These are phyloP conservation scores for Aureobasidium subglaciale DNA, from an alignment of 2,329 filamentous ascomycete genomes.

Conservation along the genomic window DNA sequence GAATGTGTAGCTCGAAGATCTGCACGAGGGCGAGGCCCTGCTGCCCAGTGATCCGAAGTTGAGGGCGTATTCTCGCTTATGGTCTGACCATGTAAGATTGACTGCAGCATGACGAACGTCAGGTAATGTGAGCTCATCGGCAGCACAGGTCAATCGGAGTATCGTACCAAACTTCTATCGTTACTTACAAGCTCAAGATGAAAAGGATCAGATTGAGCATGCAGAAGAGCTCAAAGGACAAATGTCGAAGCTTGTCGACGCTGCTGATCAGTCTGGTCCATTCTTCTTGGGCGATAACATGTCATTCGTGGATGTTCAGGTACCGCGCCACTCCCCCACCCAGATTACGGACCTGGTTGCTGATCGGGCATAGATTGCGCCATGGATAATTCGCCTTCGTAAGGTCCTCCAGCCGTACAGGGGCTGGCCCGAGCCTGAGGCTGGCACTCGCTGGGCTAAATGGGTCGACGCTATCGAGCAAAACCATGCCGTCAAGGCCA, in stretches of 20 bases:
- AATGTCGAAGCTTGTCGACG: conserved; percentile 55
- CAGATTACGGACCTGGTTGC: not conserved
- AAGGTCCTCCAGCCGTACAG: conserved; percentile 58
- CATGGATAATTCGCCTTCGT: conserved; percentile 64
- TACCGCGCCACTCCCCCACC: not conserved
- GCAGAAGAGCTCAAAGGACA: conserved; percentile 57
- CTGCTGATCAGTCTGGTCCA: conserved; percentile 54
- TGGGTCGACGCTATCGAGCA: conserved; percentile 66
- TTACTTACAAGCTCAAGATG: conserved; percentile 59
- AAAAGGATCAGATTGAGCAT: conserved; percentile 50
- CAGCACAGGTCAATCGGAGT: conserved; percentile 36
- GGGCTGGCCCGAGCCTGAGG: conserved; percentile 58
- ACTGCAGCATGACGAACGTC: conserved; percentile 21
- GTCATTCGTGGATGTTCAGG: conserved; percentile 58
- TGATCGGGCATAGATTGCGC: conserved; percentile 52
- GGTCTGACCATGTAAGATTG: conserved; percentile 64
- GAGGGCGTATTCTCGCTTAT: conserved; percentile 68
- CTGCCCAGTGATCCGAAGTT: conserved; percentile 60
- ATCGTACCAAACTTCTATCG: conserved; percentile 72
- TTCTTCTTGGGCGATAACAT: conserved; percentile 58
- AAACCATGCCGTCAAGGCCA: conserved; percentile 56
- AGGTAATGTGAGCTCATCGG: not conserved
- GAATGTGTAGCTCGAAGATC: conserved; percentile 55
- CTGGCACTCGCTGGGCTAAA: conserved; percentile 56
- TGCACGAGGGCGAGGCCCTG: conserved; percentile 53